These are phyloP conservation scores for Epichloe gansuensis DNA, from an alignment of 2,329 filamentous ascomycete genomes.

Conservation along the genomic window DNA sequence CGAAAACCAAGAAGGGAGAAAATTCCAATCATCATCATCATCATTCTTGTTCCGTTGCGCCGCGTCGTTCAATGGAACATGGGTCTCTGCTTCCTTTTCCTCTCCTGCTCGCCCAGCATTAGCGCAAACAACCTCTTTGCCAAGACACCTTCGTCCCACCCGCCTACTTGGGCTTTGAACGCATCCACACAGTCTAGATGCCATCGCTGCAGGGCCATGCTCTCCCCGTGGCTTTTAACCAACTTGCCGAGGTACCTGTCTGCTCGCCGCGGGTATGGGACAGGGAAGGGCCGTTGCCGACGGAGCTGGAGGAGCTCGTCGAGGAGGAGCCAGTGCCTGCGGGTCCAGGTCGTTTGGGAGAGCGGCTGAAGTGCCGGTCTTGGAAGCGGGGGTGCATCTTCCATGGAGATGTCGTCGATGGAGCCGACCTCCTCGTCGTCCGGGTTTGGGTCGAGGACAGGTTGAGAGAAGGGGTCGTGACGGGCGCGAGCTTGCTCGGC, in stretches of 20 bases:
- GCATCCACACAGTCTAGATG: slow-evolving; percentile 45
- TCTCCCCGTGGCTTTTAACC: slow-evolving; percentile 32
- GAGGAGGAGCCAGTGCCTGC: slow-evolving; percentile 40
- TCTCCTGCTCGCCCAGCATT: slow-evolving; percentile 34
- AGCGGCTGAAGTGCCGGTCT: slow-evolving; percentile 13
- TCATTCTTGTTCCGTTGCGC: not conserved
- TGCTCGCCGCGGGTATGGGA: slow-evolving; percentile 15
- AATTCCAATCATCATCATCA: slow-evolving; percentile 1
- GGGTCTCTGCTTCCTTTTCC: slow-evolving; percentile 11
- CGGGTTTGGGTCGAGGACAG: slow-evolving; percentile 3
- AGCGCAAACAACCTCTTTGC: slow-evolving; percentile 41
- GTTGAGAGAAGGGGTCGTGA: slow-evolving; percentile 11
- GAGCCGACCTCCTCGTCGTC: slow-evolving; percentile 22
- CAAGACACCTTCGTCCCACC: slow-evolving; percentile 36
- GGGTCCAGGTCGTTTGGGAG: slow-evolving; percentile 34
- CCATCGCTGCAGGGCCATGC: slow-evolving; percentile 39
- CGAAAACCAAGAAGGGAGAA: slow-evolving; percentile 5
- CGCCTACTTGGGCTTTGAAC: slow-evolving; percentile 33
- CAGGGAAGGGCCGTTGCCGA: slow-evolving; percentile 24
- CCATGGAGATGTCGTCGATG: slow-evolving; percentile 14
- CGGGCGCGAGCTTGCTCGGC: slow-evolving; percentile 25
- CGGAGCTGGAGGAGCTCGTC: slow-evolving; percentile 39
- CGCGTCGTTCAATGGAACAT: slow-evolving; percentile 18
- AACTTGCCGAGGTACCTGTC: slow-evolving; percentile 33
- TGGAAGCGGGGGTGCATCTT: slow-evolving; percentile 14